Conservation (phyloP, 176 grass and related monocot species). For the Juncus inflexus region DNA sequence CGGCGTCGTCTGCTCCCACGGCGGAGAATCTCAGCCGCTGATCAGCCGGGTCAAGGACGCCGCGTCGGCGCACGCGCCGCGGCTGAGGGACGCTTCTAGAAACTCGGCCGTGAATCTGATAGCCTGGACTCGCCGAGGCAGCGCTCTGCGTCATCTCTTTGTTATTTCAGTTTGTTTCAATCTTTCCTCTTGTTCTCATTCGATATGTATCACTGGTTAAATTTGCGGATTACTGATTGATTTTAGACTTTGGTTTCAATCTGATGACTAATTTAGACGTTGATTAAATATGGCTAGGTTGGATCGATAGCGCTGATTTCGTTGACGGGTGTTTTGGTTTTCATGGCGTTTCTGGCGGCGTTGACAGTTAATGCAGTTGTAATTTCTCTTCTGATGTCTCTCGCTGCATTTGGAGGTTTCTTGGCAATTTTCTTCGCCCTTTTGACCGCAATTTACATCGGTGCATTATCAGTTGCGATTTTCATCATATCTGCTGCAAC, state of each 20-base stretch:
- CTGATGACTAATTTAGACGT: not conserved
- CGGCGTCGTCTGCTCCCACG: conserved; percentile 31
- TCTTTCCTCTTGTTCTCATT: not conserved
- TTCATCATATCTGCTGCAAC: conserved; percentile 47
- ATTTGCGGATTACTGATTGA: not conserved
- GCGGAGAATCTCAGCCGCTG: conserved; percentile 35
- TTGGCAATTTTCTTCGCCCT: conserved; percentile 47
- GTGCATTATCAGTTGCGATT: conserved; percentile 39
- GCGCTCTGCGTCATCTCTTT: conserved; percentile 65
- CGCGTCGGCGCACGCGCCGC: conserved; percentile 39
- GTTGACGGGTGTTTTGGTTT: conserved; percentile 45
- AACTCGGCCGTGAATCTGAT: conserved; percentile 61
- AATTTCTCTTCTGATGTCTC: conserved; percentile 53
- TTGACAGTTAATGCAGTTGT: conserved; percentile 44
- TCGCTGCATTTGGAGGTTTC: conserved; percentile 53
- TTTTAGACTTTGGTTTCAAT: not conserved
- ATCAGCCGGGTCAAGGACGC: conserved; percentile 45
- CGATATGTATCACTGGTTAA: not conserved
- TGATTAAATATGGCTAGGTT: conserved; percentile 33
- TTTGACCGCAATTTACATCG: conserved; percentile 48
- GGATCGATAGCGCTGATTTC: conserved; percentile 50
- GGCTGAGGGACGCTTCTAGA: conserved; percentile 53
- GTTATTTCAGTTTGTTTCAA: conserved; percentile 70
- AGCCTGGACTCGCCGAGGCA: conserved; percentile 64
- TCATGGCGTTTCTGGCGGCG: conserved; percentile 37